Base-by-base conservation (phyloP, 345 rosid species). In the Syzygium aromaticum region DNA sequence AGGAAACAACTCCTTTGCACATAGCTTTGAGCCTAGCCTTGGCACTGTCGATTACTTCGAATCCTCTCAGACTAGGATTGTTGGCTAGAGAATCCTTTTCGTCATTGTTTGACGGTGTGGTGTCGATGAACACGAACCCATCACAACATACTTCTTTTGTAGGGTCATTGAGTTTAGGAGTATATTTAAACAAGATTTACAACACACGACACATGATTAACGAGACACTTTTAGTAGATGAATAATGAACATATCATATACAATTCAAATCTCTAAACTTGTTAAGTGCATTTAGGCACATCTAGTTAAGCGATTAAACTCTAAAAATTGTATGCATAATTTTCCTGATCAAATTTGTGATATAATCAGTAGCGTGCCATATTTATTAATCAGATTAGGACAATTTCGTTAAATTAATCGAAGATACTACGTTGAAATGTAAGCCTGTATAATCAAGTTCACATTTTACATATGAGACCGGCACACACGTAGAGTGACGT, bases 1-100 rank as follows among this genome's bases (percentile, higher is more conserved):
- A 93, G 8, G 95, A 93, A 77, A 94, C 94, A 9, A 92, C 87
- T 85, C 94, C 94, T 84, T 90, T 78, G 54, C 95, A 93, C 2
- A 53, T 51, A 11, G 91, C 19, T 87, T 94, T 93, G 0, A 94
- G 59, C 85, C 88, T 89, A 23, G 91, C 64, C 91, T 93, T 92
- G 40, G 93, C 93, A 5, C 67, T 87, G 89, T 93, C 93, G 51
- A 93, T 92, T 85, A 93, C 93, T 86, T 92, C 89, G 77, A 92
- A 94, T 3, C 94, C 96, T 87, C 93, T 87, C 1, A 93, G 90
- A 84, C 94, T 92, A 0, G 92, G 93, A 56, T 91, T 90, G 86
- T 93, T 93, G 3, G 54, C 85, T 0, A 92, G 88, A 73, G 93
- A 89, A 86, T 94, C 95, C 86, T 92, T 94, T 86, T 94, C 95